These are phyloP conservation scores for Plasmodium reichenowi DNA, from an alignment of 169 alveolate species.

Conservation along the genomic window DNA sequence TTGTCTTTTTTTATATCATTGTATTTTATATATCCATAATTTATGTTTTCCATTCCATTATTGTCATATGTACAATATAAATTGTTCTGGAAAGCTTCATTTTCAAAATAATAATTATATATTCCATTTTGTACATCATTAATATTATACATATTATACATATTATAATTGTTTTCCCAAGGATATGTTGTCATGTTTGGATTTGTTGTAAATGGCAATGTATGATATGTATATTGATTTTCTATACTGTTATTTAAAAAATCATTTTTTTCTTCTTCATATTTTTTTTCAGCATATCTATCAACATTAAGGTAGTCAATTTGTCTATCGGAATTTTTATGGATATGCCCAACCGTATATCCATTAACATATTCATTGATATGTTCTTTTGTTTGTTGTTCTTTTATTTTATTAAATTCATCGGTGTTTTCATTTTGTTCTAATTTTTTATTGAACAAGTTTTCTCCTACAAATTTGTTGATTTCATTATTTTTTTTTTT, in stretches of 20 bases:
- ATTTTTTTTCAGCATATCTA: too few species aligned
- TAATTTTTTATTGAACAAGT: neutral
- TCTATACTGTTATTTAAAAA: too few species aligned
- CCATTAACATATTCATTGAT: neutral
- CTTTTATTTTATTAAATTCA: neutral
- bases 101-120: neutral
- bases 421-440: constrained; percentile 1
- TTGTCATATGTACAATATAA: neutral
- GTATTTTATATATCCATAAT: neutral
- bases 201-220: too few species aligned
- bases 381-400: neutral
- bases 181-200: too few species aligned
- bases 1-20: constrained; percentile 10
- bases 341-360: neutral
- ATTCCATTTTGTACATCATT: neutral
- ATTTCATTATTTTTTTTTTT: constrained; percentile 19
- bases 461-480: constrained; percentile 11
- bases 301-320: too few species aligned
- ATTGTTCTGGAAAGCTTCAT: neutral
- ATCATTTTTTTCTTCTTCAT: too few species aligned
- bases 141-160: neutral
- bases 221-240: too few species aligned
- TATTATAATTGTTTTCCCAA: neutral
- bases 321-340: neutral
- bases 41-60: constrained; percentile 1